Evolutionary conservation across 2,329 filamentous ascomycete species (phyloP), one percentile per base, ranked within the genome.

Genomic region (Scortechinia acanthostroma): DNA sequence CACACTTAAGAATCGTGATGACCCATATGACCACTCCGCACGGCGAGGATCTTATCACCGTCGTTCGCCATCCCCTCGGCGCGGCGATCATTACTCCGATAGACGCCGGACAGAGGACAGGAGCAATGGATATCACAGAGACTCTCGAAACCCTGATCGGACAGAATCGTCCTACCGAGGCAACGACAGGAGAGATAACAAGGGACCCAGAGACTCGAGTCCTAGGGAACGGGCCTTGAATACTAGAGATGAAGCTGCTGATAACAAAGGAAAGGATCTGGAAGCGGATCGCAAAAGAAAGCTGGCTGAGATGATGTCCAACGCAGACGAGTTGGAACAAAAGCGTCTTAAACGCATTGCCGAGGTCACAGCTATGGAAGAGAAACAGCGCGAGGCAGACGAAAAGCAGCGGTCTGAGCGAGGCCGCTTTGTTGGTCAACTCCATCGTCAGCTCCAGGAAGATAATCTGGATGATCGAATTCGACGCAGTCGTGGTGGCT

Each of bases 391-490:
- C 13, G 21, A 44, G 22, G 17, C 6, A n/a, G 43, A 44, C 21
- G 25, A 44, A 21, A 55, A 55, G 23, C 53, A 55, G 16, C 59
- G 60, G 19, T 60, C 60, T 20, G 60, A 63, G 22, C 54, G 55
- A 3, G 60, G 60, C 17, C 54, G 52, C 16, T 63, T 63, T 46
- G 58, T 63, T 48, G 55, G 55, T 10, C 53, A 57, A 19, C 47
- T 63, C 20, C 59, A 62, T 50, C 54, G 53, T 37, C 58, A 59
- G 45, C 55, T 56, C 19, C 53, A 59, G 37, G 58, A 62, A 37
- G 59, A 63, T 49, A 61, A 51, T 46, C 44, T 63, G 21, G 59
- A 63, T 47, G 58, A 63, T 35, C 55, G 59, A 4, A 57, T 63
- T 43, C 51, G 54, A 23, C 57, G 60, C 23, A 60, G 53, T 47